Evolutionary conservation across 2,329 filamentous ascomycete genomes (phyloP).

Genomic region (Cladosporium sp.): DNA sequence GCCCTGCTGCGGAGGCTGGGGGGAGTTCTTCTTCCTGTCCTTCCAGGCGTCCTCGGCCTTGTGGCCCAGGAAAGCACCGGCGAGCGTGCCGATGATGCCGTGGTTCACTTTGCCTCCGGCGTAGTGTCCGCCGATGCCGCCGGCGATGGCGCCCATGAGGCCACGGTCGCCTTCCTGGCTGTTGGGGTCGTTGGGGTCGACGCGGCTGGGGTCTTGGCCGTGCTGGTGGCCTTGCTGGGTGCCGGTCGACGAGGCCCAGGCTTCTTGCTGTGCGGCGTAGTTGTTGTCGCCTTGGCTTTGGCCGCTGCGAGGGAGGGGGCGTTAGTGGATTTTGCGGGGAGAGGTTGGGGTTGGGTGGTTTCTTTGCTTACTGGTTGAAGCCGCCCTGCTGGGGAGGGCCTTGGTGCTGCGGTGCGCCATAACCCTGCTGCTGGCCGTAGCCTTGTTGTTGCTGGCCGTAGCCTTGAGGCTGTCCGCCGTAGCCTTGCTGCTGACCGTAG

Average conservation of each 20-base stretch:
- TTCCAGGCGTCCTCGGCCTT: constrained; percentile 53
- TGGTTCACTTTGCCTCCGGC: constrained; percentile 55
- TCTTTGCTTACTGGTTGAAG: constrained; percentile 11
- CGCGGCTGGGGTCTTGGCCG: constrained; percentile 33
- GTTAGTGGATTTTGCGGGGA: constrained; percentile 1
- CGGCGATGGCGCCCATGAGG: constrained; percentile 52
- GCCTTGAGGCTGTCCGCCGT: constrained; percentile 19
- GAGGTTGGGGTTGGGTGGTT: background rate
- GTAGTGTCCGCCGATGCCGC: constrained; percentile 53
- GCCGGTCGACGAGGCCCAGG: constrained; percentile 25
- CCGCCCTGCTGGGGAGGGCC: constrained; percentile 25
- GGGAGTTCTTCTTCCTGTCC: constrained; percentile 30
- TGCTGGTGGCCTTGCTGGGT: constrained; percentile 33
- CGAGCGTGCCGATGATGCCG: constrained; percentile 53
- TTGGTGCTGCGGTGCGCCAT: constrained; percentile 19
- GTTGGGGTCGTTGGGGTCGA: constrained; percentile 35
- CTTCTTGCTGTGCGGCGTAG: constrained; percentile 12
- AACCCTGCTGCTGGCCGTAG: constrained; percentile 18
- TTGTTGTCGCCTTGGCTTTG: constrained; percentile 24
- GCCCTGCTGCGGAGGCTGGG: constrained; percentile 13
- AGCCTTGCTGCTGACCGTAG: constrained; percentile 15
- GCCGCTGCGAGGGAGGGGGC: constrained; percentile 8
- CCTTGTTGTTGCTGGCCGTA: constrained; percentile 20
- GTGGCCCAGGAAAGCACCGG: constrained; percentile 53
- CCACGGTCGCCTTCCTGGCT: constrained; percentile 52